phyloP scores from a whole-genome alignment of 1,284 basidiomycete genomes.

The Tilletia horrida region DNA sequence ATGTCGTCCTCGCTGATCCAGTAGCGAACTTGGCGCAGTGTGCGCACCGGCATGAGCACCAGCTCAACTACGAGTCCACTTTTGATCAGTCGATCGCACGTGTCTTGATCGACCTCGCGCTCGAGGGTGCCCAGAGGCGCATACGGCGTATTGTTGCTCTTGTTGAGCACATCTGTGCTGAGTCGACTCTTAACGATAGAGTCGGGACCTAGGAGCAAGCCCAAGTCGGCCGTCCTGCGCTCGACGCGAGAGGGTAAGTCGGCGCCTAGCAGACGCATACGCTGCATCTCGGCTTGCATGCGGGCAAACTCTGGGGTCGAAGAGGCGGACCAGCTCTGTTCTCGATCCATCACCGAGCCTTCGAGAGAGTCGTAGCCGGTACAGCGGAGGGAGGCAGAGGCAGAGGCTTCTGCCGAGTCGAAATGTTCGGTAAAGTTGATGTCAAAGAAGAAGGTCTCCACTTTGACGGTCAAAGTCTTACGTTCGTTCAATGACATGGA shows the following conservation, averaged over 20 bases:
- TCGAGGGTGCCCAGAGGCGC: conserved; percentile 9
- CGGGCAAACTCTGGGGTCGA: conserved; percentile 2
- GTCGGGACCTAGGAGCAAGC: background rate
- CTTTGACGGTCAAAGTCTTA: conserved; percentile 12
- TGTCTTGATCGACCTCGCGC: background rate
- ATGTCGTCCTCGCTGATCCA: conserved; percentile 15
- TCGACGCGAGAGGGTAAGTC: conserved; percentile 12
- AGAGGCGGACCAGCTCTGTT: conserved; percentile 2
- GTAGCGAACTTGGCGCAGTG: conserved; percentile 8
- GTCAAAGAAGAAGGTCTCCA: conserved; percentile 15
- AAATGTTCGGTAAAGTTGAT: conserved; percentile 18
- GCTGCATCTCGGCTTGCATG: background rate
- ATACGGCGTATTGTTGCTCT: background rate
- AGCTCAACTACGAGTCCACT: conserved; percentile 13
- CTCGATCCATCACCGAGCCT: background rate
- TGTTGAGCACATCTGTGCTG: background rate
- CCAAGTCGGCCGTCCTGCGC: background rate
- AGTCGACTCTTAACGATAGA: no score
- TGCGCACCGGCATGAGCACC: conserved; percentile 12
- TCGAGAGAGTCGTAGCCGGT: conserved; percentile 13
- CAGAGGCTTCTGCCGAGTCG: conserved; percentile 2
- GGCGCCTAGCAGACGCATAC: background rate
- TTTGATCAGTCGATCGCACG: background rate
- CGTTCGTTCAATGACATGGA: conserved; percentile 8
- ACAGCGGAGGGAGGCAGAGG: background rate